These are phyloP conservation scores for Pseudopyricularia javanii DNA, from an alignment of 2,329 filamentous ascomycete species.

Conservation along the genomic window DNA sequence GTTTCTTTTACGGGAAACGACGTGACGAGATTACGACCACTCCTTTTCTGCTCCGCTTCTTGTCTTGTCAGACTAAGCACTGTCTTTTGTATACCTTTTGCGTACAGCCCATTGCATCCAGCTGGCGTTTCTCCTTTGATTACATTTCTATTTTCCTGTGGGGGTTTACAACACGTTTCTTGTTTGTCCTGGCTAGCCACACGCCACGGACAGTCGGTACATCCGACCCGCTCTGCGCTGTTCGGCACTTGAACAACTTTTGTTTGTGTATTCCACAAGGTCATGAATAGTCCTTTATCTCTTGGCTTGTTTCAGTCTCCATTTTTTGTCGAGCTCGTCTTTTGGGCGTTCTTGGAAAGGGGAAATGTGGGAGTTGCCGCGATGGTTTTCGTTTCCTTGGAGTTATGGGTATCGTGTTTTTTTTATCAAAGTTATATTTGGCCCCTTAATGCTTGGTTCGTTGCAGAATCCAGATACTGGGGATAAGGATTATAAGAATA, in stretches of 20 bases:
- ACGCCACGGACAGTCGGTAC: not conserved
- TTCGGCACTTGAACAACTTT: not conserved
- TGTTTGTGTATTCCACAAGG: not conserved
- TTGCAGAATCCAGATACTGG: no score
- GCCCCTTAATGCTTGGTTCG: no score
- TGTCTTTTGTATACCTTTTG: not conserved
- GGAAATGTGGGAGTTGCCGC: not conserved
- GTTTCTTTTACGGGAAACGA: not conserved
- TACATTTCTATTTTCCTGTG: not conserved
- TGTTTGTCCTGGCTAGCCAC: not conserved
- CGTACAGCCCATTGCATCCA: not conserved
- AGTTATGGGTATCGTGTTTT: not conserved
- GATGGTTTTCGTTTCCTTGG: not conserved
- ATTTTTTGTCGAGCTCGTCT: not conserved
- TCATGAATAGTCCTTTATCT: not conserved
- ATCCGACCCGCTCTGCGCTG: not conserved
- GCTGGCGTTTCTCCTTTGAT: not conserved
- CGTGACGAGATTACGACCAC: not conserved
- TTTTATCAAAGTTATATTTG: no score
- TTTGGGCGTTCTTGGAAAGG: not conserved
- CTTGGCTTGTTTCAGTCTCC: not conserved
- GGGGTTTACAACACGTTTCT: not conserved
- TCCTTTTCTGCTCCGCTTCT: not conserved
- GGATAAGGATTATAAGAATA: no score
- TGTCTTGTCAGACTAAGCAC: not conserved